These are phyloP conservation scores for Phialocephala sp. DNA, from an alignment of 2,329 filamentous ascomycete genomes.

Conservation along the genomic window DNA sequence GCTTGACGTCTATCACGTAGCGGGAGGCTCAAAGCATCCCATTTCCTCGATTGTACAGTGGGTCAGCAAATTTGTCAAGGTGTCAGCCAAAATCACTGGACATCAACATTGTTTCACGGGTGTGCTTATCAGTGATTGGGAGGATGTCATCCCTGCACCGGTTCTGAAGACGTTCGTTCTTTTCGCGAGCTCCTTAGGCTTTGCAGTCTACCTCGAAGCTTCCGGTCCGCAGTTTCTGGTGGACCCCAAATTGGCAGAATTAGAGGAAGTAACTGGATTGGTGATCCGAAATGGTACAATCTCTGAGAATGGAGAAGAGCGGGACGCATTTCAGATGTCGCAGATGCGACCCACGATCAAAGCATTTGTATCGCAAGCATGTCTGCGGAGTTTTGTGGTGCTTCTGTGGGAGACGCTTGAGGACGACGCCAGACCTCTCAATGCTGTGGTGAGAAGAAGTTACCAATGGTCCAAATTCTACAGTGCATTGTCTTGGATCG, in stretches of 20 bases:
- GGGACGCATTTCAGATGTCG: slow-evolving; percentile 51
- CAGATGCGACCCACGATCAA: slow-evolving; percentile 38
- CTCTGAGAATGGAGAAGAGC: slow-evolving; percentile 47
- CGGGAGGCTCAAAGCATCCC: slow-evolving; percentile 12
- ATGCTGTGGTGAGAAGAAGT: slow-evolving; percentile 42
- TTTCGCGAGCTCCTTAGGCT: slow-evolving; percentile 34
- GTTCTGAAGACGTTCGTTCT: slow-evolving; percentile 34
- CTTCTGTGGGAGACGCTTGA: slow-evolving; percentile 42
- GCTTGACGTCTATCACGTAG: slow-evolving; percentile 31
- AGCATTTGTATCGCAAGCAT: slow-evolving; percentile 38
- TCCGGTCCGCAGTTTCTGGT: slow-evolving; percentile 36
- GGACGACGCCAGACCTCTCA: slow-evolving; percentile 35
- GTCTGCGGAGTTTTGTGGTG: slow-evolving; percentile 41
- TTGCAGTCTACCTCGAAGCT: slow-evolving; percentile 39
- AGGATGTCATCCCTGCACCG: slow-evolving; percentile 19
- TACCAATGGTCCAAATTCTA: slow-evolving; percentile 41
- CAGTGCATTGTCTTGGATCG: slow-evolving; percentile 40
- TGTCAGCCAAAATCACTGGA: slow-evolving; percentile 27
- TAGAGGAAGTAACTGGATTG: slow-evolving; percentile 44
- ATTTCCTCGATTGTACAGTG: slow-evolving; percentile 29
- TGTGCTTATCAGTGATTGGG: slow-evolving; percentile 34
- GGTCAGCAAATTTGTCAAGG: slow-evolving; percentile 22
- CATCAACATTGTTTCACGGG: slow-evolving; percentile 31
- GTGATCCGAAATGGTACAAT: slow-evolving; percentile 52
- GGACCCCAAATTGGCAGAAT: slow-evolving; percentile 30